phyloP scores from a whole-genome alignment of 345 rosid species.

The Dimocarpus longan region DNA sequence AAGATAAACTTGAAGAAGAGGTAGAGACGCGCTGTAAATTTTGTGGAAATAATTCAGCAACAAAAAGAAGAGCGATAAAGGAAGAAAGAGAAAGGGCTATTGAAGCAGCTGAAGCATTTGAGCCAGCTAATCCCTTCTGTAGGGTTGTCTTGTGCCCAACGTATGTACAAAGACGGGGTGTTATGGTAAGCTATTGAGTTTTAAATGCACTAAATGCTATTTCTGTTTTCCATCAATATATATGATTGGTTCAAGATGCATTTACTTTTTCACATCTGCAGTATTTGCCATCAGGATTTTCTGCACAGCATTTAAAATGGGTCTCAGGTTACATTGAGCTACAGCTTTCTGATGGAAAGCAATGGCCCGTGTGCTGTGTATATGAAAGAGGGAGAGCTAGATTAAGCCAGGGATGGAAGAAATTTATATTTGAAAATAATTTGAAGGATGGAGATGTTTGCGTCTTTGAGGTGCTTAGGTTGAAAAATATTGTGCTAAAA shows the following conservation, averaged over 20 bases:
- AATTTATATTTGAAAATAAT: slow-evolving; percentile 48
- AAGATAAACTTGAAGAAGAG: slow-evolving; percentile 36
- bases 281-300: slow-evolving; percentile 54
- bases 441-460: slow-evolving; percentile 65
- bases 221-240: neutral
- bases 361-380: slow-evolving; percentile 55
- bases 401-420: slow-evolving; percentile 57
- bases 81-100: slow-evolving; percentile 70
- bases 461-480: slow-evolving; percentile 51
- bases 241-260: neutral
- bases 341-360: slow-evolving; percentile 42
- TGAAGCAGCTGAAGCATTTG: slow-evolving; percentile 68
- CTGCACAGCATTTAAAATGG: slow-evolving; percentile 40
- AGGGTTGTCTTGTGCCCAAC: slow-evolving; percentile 78
- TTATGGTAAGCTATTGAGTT: slow-evolving; percentile 55
- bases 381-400: slow-evolving; percentile 31
- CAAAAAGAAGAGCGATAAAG: slow-evolving; percentile 68
- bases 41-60: slow-evolving; percentile 69
- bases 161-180: slow-evolving; percentile 64
- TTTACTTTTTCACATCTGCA: slow-evolving; percentile 23
- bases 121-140: slow-evolving; percentile 68
- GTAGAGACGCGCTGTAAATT: slow-evolving; percentile 27
- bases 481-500: slow-evolving; percentile 41
- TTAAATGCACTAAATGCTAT: neutral
- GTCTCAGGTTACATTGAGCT: slow-evolving; percentile 42